Evolutionary conservation across 2,329 filamentous ascomycete species (phyloP).

Genomic region (Colletotrichum agaves): DNA sequence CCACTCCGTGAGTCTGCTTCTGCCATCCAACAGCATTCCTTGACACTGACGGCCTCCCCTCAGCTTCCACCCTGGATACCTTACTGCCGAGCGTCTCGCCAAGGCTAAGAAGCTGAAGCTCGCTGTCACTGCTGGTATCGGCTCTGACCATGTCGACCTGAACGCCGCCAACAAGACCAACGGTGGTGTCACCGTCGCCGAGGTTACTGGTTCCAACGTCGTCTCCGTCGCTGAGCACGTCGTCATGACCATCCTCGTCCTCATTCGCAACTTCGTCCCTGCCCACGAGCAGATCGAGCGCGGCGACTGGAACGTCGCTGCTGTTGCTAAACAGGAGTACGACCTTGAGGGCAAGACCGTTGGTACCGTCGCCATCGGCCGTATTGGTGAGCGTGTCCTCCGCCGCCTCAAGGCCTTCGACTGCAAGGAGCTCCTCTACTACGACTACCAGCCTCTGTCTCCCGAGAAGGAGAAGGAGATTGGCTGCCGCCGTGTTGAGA

Average conservation of each 20-base stretch:
- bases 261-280: conserved; percentile 98
- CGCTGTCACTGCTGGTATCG: conserved; percentile 95
- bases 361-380: conserved; percentile 95
- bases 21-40: not conserved
- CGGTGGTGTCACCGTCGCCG: conserved; percentile 94
- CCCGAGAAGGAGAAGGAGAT: conserved; percentile 94
- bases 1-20: conserved; percentile 77
- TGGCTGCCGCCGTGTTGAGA: conserved; percentile 88
- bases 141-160: conserved; percentile 97
- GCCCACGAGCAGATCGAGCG: conserved; percentile 91
- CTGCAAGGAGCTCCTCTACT: conserved; percentile 99
- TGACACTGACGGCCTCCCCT: conserved; percentile 3
- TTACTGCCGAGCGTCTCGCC: conserved; percentile 93
- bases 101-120: conserved; percentile 99
- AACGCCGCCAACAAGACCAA: conserved; percentile 98
- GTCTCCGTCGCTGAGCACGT: conserved; percentile 99
- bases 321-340: conserved; percentile 97
- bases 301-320: conserved; percentile 96
- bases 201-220: conserved; percentile 98
- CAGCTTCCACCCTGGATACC: conserved; percentile 98
- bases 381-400: conserved; percentile 97
- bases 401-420: conserved; percentile 96
- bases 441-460: conserved; percentile 95
- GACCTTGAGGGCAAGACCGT: conserved; percentile 98
- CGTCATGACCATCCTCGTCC: conserved; percentile 96